These are phyloP conservation scores for Yarrowia sp. DNA, from an alignment of 805 yeast genomes.

Conservation along the genomic window DNA sequence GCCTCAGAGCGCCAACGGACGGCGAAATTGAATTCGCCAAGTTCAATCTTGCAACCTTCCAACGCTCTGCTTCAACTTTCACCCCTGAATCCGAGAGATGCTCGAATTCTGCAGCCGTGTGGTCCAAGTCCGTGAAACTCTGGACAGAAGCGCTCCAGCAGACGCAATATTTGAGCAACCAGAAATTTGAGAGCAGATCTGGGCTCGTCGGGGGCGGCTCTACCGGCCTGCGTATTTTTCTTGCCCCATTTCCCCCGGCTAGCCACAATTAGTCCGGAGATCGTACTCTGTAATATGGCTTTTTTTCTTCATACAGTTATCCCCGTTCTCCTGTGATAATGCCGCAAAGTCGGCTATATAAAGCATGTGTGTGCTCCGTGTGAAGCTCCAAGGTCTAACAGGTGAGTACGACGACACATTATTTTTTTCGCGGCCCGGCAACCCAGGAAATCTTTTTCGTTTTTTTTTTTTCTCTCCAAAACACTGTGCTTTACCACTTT, in stretches of 20 bases:
- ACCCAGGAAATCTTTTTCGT: too few relatives aligned
- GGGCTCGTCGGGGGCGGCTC: neutral
- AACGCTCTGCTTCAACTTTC: constrained; percentile 2
- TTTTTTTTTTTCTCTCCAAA: neutral
- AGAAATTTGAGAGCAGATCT: neutral
- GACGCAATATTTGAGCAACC: neutral
- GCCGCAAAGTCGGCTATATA: constrained; percentile 21
- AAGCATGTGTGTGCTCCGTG: neutral
- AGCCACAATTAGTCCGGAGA: too few relatives aligned
- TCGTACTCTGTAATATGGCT: neutral
- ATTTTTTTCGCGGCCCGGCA: too few relatives aligned
- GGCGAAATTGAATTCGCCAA: neutral
- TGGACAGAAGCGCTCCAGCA: neutral
- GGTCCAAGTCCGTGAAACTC: constrained; percentile 1
- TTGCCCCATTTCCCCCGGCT: too few relatives aligned
- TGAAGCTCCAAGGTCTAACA: constrained; percentile 4
- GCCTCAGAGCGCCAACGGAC: neutral
- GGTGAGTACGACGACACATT: too few relatives aligned
- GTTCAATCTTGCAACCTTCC: neutral
- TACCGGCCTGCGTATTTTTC: neutral
- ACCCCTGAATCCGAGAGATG: constrained; percentile 15
- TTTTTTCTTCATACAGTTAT: neutral
- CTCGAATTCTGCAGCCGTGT: constrained; percentile 10
- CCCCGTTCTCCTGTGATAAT: neutral
- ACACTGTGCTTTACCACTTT: neutral